Percentiles rank a stretch among this genome's conserved stretches.
Evolutionary conservation across 352 stramenopile genomes (phyloP).

Genomic region (Phytophthora multivora): DNA sequence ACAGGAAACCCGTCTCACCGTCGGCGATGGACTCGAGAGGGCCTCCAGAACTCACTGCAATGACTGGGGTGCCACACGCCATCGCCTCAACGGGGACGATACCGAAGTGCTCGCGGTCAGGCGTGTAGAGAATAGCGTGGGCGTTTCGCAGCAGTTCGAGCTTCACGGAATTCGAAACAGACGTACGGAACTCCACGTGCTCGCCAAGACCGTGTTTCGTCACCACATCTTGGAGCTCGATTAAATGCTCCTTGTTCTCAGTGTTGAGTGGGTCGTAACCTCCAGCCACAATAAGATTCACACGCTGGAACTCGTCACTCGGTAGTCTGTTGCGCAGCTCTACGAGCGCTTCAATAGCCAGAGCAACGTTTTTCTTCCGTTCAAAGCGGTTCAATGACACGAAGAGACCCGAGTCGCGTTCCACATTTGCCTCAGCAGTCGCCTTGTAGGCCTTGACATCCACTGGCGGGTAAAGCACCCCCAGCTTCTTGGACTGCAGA

Average conservation of each 20-base stretch:
- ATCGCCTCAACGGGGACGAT: conserved; percentile 99
- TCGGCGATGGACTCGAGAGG: conserved; percentile 96
- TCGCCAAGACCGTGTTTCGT: conserved; percentile 46
- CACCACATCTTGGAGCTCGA: conserved; percentile 88
- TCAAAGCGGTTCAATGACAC: conserved; percentile 99
- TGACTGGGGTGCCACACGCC: conserved; percentile 93
- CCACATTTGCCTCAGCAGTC: conserved; percentile 31
- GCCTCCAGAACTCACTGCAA: conserved; percentile 95
- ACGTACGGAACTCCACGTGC: conserved; percentile 90
- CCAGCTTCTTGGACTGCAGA: conserved; percentile 57
- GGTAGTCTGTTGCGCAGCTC: conserved; percentile 52
- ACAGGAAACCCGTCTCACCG: conserved; percentile 86
- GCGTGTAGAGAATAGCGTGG: conserved; percentile 95
- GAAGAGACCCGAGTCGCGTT: conserved; percentile 70
- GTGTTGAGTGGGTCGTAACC: conserved; percentile 95
- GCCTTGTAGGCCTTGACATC: conserved; percentile 77
- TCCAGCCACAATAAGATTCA: conserved; percentile 93
- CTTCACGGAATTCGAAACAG: conserved; percentile 89
- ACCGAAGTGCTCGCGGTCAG: conserved; percentile 98
- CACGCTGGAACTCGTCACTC: conserved; percentile 44
- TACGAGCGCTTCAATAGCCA: conserved; percentile 87
- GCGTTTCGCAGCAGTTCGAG: conserved; percentile 85
- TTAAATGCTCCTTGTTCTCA: conserved; percentile 96
- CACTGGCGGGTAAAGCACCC: conserved; percentile 96
- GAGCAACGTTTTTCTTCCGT: conserved; percentile 97